Conservation (phyloP, 768 basidiomycete species). For the Flagelloscypha sp. region DNA sequence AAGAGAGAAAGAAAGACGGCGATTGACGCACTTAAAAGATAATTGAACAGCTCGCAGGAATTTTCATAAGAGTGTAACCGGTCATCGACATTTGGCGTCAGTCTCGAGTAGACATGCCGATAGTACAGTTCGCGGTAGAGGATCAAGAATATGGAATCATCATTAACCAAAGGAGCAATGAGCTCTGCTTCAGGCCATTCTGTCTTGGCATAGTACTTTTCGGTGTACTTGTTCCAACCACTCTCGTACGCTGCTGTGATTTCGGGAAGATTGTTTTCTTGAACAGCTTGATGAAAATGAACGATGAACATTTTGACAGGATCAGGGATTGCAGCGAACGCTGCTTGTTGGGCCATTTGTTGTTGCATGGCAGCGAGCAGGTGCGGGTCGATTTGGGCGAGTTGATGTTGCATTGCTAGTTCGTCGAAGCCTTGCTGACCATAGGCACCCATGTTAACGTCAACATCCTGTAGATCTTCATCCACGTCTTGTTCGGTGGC, state of each 20-base stretch:
- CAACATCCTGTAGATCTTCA: slow-evolving; percentile 64
- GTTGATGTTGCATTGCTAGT: too few relatives aligned
- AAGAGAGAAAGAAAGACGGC: too few relatives aligned
- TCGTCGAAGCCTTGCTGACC: slow-evolving; percentile 68
- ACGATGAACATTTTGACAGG: slow-evolving; percentile 95
- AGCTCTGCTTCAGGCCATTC: slow-evolving; percentile 98
- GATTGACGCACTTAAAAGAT: slow-evolving; percentile 88
- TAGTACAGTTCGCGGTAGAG: slow-evolving; percentile 95
- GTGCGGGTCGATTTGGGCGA: slow-evolving; percentile 63
- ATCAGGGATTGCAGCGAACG: slow-evolving; percentile 78
- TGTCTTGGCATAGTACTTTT: slow-evolving; percentile 88
- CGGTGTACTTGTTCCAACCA: slow-evolving; percentile 94
- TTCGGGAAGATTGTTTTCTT: slow-evolving; percentile 83
- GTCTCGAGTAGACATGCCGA: slow-evolving; percentile 90
- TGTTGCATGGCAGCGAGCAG: slow-evolving; percentile 69
- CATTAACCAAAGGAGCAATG: slow-evolving; percentile 89
- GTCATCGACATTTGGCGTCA: slow-evolving; percentile 94
- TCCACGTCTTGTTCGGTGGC: slow-evolving; percentile 75
- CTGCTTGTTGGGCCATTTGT: slow-evolving; percentile 76
- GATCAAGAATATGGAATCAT: slow-evolving; percentile 93
- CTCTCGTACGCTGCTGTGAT: slow-evolving; percentile 93
- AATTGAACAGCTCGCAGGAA: slow-evolving; percentile 97
- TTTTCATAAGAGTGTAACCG: slow-evolving; percentile 97
- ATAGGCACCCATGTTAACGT: slow-evolving; percentile 60
- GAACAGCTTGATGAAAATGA: slow-evolving; percentile 88